phyloP scores from a whole-genome alignment of 768 basidiomycete species.

The Dictyophora rubrovolvata region DNA sequence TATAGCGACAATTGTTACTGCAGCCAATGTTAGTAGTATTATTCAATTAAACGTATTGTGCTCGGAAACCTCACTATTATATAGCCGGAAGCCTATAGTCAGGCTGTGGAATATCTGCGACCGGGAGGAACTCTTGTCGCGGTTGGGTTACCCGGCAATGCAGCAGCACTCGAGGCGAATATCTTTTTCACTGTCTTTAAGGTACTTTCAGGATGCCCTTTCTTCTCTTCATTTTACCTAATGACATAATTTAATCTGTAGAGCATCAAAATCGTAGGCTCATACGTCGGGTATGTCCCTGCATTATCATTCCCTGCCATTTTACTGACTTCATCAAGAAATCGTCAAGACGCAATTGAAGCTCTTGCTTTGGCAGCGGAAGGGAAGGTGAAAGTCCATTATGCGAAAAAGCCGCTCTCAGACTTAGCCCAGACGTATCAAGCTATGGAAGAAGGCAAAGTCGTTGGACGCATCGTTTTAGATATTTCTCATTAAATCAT shows the following conservation, averaged over 20 bases:
- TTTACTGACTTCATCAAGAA: slow-evolving; percentile 36
- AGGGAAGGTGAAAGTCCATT: slow-evolving; percentile 60
- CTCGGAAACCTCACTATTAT: neutral
- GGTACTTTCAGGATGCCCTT: slow-evolving; percentile 19
- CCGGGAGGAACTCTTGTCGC: slow-evolving; percentile 64
- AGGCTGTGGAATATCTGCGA: slow-evolving; percentile 69
- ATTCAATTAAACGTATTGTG: slow-evolving; percentile 18
- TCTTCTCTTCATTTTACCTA: neutral
- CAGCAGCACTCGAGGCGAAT: slow-evolving; percentile 45
- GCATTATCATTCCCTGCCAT: neutral
- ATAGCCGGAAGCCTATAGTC: slow-evolving; percentile 27
- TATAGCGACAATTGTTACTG: slow-evolving; percentile 56
- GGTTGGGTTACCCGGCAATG: slow-evolving; percentile 57
- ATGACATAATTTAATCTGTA: slow-evolving; percentile 23
- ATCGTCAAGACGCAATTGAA: slow-evolving; percentile 77
- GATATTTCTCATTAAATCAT: slow-evolving; percentile 12
- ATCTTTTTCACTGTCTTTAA: slow-evolving; percentile 69
- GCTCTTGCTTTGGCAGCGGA: slow-evolving; percentile 65
- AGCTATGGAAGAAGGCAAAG: slow-evolving; percentile 28
- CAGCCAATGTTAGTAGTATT: slow-evolving; percentile 31
- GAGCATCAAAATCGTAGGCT: slow-evolving; percentile 46
- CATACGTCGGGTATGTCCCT: slow-evolving; percentile 25
- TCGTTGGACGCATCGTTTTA: slow-evolving; percentile 31
- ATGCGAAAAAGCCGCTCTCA: slow-evolving; percentile 26
- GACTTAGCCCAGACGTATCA: slow-evolving; percentile 19